Evolutionary conservation across 257 asterid species (phyloP).

Genomic region (Rauvolfia tetraphylla): DNA sequence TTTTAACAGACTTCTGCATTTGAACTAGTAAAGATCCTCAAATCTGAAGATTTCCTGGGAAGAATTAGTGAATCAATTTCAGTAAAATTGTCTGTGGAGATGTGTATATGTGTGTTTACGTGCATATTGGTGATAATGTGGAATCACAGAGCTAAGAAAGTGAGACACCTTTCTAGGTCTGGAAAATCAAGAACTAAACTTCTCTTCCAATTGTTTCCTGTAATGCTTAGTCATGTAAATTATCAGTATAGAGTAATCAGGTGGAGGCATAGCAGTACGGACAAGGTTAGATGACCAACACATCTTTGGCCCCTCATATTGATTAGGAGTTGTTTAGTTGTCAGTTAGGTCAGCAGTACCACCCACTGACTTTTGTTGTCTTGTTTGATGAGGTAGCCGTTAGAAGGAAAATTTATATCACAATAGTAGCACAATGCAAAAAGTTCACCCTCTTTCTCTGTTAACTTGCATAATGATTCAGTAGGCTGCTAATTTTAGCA

Average conservation of each 20-base stretch:
- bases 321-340: neutral
- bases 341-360: neutral
- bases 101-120: neutral
- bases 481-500: constrained; percentile 1
- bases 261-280: neutral
- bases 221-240: neutral
- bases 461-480: neutral
- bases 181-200: neutral
- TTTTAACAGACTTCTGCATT: neutral
- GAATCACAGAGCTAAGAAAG: neutral
- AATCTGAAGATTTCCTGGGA: neutral
- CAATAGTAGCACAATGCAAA: neutral
- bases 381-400: neutral
- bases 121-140: neutral
- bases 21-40: neutral
- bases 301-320: neutral
- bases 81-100: neutral
- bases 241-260: neutral
- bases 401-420: constrained; percentile 1
- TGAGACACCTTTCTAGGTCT: neutral
- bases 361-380: neutral
- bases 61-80: neutral
- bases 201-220: neutral
- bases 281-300: neutral
- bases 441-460: neutral